A percentile compares a stretch with the other conserved stretches of the same genome.
Evolutionary conservation across 257 asterid genomes (phyloP).

Genomic region (Rauvolfia tetraphylla): DNA sequence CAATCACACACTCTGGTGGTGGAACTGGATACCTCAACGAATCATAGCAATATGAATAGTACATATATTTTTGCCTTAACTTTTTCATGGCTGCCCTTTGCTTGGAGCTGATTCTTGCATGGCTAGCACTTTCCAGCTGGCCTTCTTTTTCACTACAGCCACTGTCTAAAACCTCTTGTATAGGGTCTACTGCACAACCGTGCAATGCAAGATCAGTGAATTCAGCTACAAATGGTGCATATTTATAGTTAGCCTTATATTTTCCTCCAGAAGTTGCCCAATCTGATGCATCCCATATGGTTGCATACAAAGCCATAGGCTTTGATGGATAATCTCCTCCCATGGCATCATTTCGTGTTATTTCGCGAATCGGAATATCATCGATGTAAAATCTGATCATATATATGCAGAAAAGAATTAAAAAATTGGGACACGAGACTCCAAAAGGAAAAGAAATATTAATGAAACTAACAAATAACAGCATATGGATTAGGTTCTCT

Average conservation of each 20-base stretch:
- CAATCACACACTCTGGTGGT: constrained; percentile 66
- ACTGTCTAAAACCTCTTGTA: constrained; percentile 49
- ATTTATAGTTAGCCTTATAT: constrained; percentile 69
- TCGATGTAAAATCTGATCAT: constrained; percentile 73
- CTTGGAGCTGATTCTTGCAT: constrained; percentile 36
- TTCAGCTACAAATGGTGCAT: constrained; percentile 81
- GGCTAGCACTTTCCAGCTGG: constrained; percentile 35
- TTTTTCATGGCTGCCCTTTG: constrained; percentile 61
- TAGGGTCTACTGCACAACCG: constrained; percentile 65
- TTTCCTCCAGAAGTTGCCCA: constrained; percentile 98
- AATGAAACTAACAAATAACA: no score
- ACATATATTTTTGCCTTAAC: constrained; percentile 58
- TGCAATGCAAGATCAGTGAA: constrained; percentile 72
- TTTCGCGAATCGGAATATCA: constrained; percentile 73
- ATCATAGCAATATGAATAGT: constrained; percentile 83
- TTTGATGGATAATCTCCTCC: constrained; percentile 86
- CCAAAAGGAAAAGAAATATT: not conserved
- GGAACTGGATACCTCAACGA: constrained; percentile 51
- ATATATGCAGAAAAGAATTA: not conserved
- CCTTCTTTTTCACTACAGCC: constrained; percentile 27
- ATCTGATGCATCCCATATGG: constrained; percentile 95
- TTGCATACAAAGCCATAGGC: constrained; percentile 87
- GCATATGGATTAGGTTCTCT: constrained; percentile 8
- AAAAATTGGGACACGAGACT: no score
- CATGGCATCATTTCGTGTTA: constrained; percentile 57